Evolutionary conservation across 345 rosid genomes (phyloP).

Genomic region (Pistacia integerrima): DNA sequence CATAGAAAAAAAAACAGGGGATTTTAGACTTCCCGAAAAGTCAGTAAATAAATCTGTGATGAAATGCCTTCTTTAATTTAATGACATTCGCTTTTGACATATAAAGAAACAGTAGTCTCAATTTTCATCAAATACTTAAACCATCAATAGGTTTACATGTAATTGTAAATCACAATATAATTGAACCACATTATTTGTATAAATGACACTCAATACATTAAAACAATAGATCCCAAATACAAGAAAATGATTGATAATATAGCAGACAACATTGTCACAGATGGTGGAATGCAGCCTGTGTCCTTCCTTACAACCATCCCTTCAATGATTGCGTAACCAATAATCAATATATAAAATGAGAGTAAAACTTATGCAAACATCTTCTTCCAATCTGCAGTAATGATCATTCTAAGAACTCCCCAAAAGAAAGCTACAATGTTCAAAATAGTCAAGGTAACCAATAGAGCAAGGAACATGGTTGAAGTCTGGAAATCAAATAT

Average conservation of each 20-base stretch:
- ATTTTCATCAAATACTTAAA: too few relatives aligned
- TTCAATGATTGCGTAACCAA: slow-evolving; percentile 42
- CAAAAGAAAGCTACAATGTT: slow-evolving; percentile 28
- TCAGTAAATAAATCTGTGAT: too few relatives aligned
- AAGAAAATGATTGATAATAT: slow-evolving; percentile 17
- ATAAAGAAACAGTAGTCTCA: too few relatives aligned
- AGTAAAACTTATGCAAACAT: slow-evolving; percentile 30
- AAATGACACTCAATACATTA: slow-evolving; percentile 1
- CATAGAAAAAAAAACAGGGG: too few relatives aligned
- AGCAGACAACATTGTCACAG: slow-evolving; percentile 26
- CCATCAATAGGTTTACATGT: too few relatives aligned
- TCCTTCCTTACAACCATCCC: slow-evolving; percentile 47
- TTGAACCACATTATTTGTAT: neutral
- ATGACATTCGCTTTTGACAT: too few relatives aligned
- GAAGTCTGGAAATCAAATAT: slow-evolving; percentile 40
- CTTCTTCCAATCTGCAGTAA: slow-evolving; percentile 19
- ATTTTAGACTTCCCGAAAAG: too few relatives aligned
- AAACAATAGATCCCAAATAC: slow-evolving; percentile 17
- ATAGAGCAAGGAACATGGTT: slow-evolving; percentile 34
- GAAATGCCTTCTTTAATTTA: too few relatives aligned
- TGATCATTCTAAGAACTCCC: slow-evolving; percentile 31
- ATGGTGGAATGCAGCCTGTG: slow-evolving; percentile 37
- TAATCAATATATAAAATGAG: slow-evolving; percentile 34
- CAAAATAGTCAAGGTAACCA: slow-evolving; percentile 33
- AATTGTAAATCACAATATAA: neutral